Evolutionary conservation across 805 yeast genomes (phyloP), one percentile per base, ranked within the genome.

Genomic region (Cyberlindnera petersonii): DNA sequence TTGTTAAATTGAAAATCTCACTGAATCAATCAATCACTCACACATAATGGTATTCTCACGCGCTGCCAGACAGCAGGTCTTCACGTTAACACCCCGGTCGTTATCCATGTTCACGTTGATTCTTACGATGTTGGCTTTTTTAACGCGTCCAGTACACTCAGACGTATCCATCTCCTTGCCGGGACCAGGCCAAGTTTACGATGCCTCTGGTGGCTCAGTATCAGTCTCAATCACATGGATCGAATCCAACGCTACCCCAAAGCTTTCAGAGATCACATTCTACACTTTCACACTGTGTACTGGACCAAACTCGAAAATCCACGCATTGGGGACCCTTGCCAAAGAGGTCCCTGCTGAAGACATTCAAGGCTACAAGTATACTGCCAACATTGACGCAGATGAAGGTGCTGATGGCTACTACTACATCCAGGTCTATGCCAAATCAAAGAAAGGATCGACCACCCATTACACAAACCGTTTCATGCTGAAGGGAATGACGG

Each of bases 401-500:
- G 53, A 54, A 9, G 82, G 76, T 26, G 77, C 77, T 3, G 59
- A 71, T 53, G 98, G 98, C 22, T 61, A 62, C 43, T 91, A 75
- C 61, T 86, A 66, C 59, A 59, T 91, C 47, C 97, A 91, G 65
- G 58, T 88, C 23, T 74, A 70, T 46, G 75, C 86, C 1, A 41
- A 58, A 2, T 44, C 58, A 8, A 49, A 53, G 6, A 75, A 72
- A 23, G 76, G 74, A 24, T 67, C 64, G 51, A 71, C 86, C 2
- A 76, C 77, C 48, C 83, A 80, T 56, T 86, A 86, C 60, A 58
- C 88, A 5, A 69, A 72, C 26, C 67, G 95, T 52, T 82, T 89
- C 64, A 44, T 58, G 20, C 64, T 91, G 44, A 58, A 68, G 0
- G 87, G 81, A 9, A 84, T 91, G 94, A 63, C 78, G 0, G 96